Evolutionary conservation across 2,329 filamentous ascomycete genomes (phyloP), one percentile per base, ranked within the genome.

Genomic region (Rutstroemia sp.): DNA sequence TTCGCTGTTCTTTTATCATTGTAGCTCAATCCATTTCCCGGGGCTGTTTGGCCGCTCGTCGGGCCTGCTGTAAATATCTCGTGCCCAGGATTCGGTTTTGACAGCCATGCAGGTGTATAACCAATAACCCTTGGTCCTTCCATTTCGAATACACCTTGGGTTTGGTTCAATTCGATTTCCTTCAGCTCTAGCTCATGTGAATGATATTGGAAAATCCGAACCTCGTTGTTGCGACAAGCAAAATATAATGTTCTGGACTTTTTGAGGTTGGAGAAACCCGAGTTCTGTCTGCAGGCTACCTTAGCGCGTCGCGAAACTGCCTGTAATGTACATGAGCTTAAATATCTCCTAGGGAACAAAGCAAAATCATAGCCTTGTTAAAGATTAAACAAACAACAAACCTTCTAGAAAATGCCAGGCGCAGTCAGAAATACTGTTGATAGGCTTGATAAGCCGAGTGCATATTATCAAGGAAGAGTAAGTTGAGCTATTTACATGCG

Each of bases 361-460:
- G 38, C 50, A 51, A 55, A 51, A 42, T 17, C 46, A 48, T 47
- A 55, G 53, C 53, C 47, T 57, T 45, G 36, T 52, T 46, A 19
- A 40, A 52, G 25, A 42, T 49, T 30, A 30, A 40, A 45, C 34
- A 38, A 44, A 51, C 44, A 49, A 54, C 48, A 39, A 44, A 42
- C 16, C 5, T 42, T 47, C 45, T 44, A 10, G 5, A 57, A 25
- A 48, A 70, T 70, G 68, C 65, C 68, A 51, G 65, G 57, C 53
- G 54, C 61, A 59, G 58, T 69, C 56, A 76, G 82, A 68, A 84
- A 79, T 71, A 97, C 94, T 6, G 88, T 97, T 61, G 92, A 97
- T 51, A 82, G 94, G 59, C 83, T 99, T 61, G 94, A 99, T 73
- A 88, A 86, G 73, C 92, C 94, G 17, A 97, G 92, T 71, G 92